Percentiles rank a stretch among this genome's conserved stretches.
Evolutionary conservation across 2,329 filamentous ascomycete genomes (phyloP).

Genomic region (Decorospora gaudefroyi): DNA sequence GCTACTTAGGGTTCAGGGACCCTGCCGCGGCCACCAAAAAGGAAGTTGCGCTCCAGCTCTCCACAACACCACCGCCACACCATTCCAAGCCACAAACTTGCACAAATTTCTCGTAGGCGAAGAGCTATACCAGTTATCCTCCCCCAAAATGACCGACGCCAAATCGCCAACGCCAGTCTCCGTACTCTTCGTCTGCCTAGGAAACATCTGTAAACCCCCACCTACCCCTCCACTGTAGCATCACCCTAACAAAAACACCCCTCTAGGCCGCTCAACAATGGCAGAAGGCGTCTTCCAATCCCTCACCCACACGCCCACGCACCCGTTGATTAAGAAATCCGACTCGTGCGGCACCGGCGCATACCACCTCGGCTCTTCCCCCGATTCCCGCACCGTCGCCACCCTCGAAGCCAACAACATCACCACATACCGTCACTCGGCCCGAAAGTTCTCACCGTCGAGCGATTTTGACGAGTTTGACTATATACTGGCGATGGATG

Average conservation of each 20-base stretch:
- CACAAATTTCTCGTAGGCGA: too few species aligned
- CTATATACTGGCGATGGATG: slow-evolving; percentile 95
- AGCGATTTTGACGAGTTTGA: slow-evolving; percentile 85
- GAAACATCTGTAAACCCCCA: slow-evolving; percentile 77
- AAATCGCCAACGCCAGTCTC: slow-evolving; percentile 55
- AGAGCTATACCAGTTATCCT: too few species aligned
- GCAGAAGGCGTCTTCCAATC: slow-evolving; percentile 89
- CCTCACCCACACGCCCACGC: slow-evolving; percentile 59
- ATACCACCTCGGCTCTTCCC: slow-evolving; percentile 77
- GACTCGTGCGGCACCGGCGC: slow-evolving; percentile 91
- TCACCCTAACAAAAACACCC: neutral
- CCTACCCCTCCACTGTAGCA: neutral
- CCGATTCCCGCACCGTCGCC: slow-evolving; percentile 81
- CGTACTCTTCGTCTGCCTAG: slow-evolving; percentile 93
- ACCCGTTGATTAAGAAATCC: slow-evolving; percentile 65
- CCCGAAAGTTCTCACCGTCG: slow-evolving; percentile 68
- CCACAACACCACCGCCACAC: too few species aligned
- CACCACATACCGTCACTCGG: slow-evolving; percentile 73
- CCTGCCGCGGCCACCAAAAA: too few species aligned
- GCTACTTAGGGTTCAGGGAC: too few species aligned
- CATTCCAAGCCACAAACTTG: too few species aligned
- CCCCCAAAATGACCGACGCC: slow-evolving; percentile 10
- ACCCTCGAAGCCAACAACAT: slow-evolving; percentile 77
- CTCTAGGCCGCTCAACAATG: slow-evolving; percentile 77
- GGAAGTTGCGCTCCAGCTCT: too few species aligned